Base-by-base conservation (phyloP, 495 filamentous ascomycete species). In the Alectoria sarmentosa region DNA sequence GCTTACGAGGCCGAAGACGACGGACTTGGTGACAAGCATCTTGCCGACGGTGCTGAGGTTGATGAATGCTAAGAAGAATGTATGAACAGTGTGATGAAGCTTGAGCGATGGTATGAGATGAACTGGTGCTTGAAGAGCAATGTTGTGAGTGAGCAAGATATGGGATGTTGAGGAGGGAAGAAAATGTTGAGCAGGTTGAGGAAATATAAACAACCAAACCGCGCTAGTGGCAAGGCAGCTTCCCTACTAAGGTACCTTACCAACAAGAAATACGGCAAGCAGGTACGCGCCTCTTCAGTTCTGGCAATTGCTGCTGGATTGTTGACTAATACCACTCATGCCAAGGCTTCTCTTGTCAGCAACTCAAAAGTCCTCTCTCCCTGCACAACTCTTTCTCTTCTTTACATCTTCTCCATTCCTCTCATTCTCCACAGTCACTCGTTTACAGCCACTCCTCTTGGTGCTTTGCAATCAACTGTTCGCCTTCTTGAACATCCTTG, bases 101-200 rank as follows among this genome's bases (percentile, higher is more conserved):
- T 58, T 39, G 44, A 58, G 65, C 65, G 37, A 66, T 66, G 44
- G 41, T 57, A 55, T 49, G 41, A 38, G 54, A 58, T 44, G 65
- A 28, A 57, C 60, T 62, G 36, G 48, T 57, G 28, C 32, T 34
- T 54, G 52, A 62, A 39, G 60, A 62, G 60, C 32, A 62, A 66
- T 52, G 60, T 52, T 62, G 49, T 14, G 54, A 38, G 10, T 63
- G 49, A 44, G 41, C 59, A 49, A 61, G 28, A 36, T 42, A 58
- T 36, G 28, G 30, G 52, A 66, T 66, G 65, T 62, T 62, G 52
- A 38, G 17, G 59, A 49, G 19, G 58, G 17, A 58, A 58, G 32
- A 58, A 46, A 26, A 4, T 37, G n/a, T 49, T 44, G 59, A 39
- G 38, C 2, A 23, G 41, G n/a, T 34, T 21, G 17, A 49, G 15